Conservation (phyloP, 768 basidiomycete species). For the Tephrocybe sp. region DNA sequence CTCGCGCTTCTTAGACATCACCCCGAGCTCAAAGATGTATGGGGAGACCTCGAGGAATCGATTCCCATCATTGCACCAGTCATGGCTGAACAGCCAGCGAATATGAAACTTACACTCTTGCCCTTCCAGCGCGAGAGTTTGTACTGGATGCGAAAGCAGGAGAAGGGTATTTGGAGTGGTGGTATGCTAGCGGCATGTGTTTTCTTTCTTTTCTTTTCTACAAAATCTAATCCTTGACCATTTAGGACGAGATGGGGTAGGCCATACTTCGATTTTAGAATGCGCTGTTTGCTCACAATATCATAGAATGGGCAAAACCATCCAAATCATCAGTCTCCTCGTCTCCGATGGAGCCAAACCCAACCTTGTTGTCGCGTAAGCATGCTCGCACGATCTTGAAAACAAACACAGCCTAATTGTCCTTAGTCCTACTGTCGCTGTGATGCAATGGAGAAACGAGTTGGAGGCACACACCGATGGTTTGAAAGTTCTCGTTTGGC, state of each 20-base stretch:
- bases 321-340: constrained; percentile 91
- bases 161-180: constrained; percentile 81
- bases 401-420: constrained; percentile 36
- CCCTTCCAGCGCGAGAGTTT: constrained; percentile 97
- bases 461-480: constrained; percentile 83
- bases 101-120: constrained; percentile 81
- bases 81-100: constrained; percentile 74
- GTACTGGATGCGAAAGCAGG: constrained; percentile 95
- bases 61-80: constrained; percentile 61
- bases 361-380: constrained; percentile 90
- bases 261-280: constrained; percentile 11
- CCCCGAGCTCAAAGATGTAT: constrained; percentile 77
- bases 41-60: constrained; percentile 78
- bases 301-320: constrained; percentile 87
- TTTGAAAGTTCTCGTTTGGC: constrained; percentile 89
- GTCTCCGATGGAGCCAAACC: constrained; percentile 76
- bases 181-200: constrained; percentile 84
- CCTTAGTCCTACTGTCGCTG: constrained; percentile 49
- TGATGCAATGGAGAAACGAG: constrained; percentile 92
- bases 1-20: constrained; percentile 67
- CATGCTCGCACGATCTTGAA: constrained; percentile 27
- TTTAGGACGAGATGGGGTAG: constrained; percentile 89
- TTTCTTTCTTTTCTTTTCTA: neutral
- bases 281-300: constrained; percentile 4
- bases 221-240: neutral